Evolutionary conservation across 2,329 filamentous ascomycete genomes (phyloP), one percentile per base, ranked within the genome.

Genomic region (Xylogone sp.): DNA sequence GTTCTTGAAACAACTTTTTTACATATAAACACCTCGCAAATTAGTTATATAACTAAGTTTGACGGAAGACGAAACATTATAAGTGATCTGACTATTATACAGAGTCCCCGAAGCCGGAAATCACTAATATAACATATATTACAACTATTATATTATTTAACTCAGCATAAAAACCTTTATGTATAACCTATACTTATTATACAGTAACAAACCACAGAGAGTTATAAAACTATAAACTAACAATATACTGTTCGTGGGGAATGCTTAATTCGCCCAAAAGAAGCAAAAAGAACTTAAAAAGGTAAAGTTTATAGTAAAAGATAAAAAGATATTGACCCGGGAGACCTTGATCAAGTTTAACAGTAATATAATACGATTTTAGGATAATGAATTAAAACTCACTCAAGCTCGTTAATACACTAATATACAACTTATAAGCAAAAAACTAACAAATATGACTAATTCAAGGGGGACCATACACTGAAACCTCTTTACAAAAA

Each of bases 11-110:
- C 27, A 49, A 16, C 9, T 48, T 4, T 54, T 58, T 29, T 56
- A 51, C 49, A 46, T 55, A 19, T 5, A 21, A 21, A 24, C 21
- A 24, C 52, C 42, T 21, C 8, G 2, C 16, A 42, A 50, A 44
- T n/a, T 46, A 3, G 18, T 13, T 3, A 22, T 3, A 5, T 16
- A 24, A 46, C 44, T 46, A n/a, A n/a, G 44, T 4, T 13, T 46
- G 2, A 13, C 10, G 21, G 20, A n/a, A 46, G 21, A 19, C 48
- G 12, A 13, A 10, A 16, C 21, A 12, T 13, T 21, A 22, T 21
- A 46, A 19, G 52, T 56, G 21, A 29, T 50, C 9, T 43, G 46
- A 16, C 52, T 47, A 44, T 42, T 56, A 46, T 56, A 56, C n/a
- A 22, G 52, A 13, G 39, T 56, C 8, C 46, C 43, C 13, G 21